These are phyloP conservation scores for Scheffersomyces lignosus DNA, from an alignment of 805 yeast species.

Conservation along the genomic window DNA sequence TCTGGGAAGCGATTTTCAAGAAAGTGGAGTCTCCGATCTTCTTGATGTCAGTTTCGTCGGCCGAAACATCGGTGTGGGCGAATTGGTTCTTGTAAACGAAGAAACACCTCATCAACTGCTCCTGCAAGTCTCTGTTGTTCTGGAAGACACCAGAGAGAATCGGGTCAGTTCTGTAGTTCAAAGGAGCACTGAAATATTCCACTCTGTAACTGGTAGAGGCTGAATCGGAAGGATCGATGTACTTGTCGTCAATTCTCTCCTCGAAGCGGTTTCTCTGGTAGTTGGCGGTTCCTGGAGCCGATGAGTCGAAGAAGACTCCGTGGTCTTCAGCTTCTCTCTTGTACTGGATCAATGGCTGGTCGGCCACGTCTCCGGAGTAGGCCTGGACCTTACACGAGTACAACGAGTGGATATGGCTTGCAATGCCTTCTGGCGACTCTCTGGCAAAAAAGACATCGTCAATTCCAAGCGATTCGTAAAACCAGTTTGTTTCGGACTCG, in stretches of 20 bases:
- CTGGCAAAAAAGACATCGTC: constrained; percentile 91
- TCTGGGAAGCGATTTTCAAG: constrained; percentile 70
- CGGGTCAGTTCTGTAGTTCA: constrained; percentile 48
- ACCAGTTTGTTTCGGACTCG: constrained; percentile 86
- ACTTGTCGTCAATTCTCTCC: constrained; percentile 75
- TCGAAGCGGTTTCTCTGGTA: constrained; percentile 55
- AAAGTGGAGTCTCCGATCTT: constrained; percentile 79
- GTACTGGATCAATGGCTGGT: constrained; percentile 64
- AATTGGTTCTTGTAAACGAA: constrained; percentile 75
- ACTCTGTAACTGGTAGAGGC: constrained; percentile 56
- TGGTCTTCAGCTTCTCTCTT: constrained; percentile 79
- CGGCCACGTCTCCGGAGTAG: constrained; percentile 55
- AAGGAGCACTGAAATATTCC: constrained; percentile 75
- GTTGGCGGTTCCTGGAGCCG: constrained; percentile 42
- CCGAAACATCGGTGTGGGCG: constrained; percentile 16
- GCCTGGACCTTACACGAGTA: constrained; percentile 94
- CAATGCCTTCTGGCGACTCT: constrained; percentile 78
- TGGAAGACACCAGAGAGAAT: constrained; percentile 39
- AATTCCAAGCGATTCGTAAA: constrained; percentile 82
- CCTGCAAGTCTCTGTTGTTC: constrained; percentile 33
- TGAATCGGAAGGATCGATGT: constrained; percentile 56
- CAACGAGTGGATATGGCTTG: constrained; percentile 80
- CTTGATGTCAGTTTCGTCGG: constrained; percentile 52
- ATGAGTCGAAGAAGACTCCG: constrained; percentile 87
- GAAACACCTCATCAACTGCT: constrained; percentile 63